These are phyloP conservation scores for Pseudocercospora vitis DNA, from an alignment of 2,329 filamentous ascomycete genomes.

Conservation along the genomic window DNA sequence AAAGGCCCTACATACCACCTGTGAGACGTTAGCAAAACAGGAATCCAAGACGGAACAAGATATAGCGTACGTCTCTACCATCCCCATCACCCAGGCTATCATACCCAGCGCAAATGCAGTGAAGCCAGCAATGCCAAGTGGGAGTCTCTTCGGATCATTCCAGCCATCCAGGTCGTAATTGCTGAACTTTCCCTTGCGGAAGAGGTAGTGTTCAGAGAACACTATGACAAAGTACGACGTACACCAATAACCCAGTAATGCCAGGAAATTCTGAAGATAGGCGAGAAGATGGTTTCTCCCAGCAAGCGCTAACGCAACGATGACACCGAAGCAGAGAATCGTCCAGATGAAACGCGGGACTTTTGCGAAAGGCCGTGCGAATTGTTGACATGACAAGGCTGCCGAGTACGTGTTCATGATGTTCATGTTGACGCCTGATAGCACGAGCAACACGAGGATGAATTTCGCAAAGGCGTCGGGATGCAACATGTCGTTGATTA, in stretches of 20 bases:
- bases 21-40: not conserved
- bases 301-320: constrained; percentile 46
- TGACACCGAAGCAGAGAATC: constrained; percentile 45
- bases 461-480: constrained; percentile 52
- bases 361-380: constrained; percentile 51
- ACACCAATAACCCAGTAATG: constrained; percentile 50
- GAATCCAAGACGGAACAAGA: not conserved
- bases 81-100: constrained; percentile 55
- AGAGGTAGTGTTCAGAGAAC: constrained; percentile 48
- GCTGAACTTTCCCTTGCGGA: constrained; percentile 42
- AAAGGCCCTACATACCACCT: constrained; percentile 52
- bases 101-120: constrained; percentile 43
- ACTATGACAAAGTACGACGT: constrained; percentile 50
- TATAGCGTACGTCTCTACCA: constrained; percentile 42
- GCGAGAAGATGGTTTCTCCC: constrained; percentile 45
- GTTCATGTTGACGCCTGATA: constrained; percentile 42
- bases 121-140: constrained; percentile 45
- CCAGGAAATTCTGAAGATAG: constrained; percentile 49
- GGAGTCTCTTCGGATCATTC: constrained; percentile 47
- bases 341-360: constrained; percentile 55
- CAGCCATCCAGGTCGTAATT: constrained; percentile 50
- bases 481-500: constrained; percentile 49
- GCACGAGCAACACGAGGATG: constrained; percentile 43
- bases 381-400: constrained; percentile 49
- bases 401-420: constrained; percentile 47